Conservation (phyloP, 345 rosid species). For the Pistacia vera region DNA sequence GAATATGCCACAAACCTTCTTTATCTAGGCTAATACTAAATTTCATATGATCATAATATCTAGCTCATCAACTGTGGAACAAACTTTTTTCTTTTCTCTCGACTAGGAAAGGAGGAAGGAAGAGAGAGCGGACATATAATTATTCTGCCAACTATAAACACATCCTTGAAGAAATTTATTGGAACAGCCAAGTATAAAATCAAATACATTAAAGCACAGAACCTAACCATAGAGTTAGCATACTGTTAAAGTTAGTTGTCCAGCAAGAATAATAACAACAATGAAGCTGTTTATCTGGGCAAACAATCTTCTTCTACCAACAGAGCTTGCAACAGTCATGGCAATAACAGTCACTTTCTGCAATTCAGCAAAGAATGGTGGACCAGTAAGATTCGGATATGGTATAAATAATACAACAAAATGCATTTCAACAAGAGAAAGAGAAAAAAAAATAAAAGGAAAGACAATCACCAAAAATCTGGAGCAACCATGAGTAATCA, state of each 20-base stretch:
- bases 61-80: too few species aligned
- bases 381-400: constrained; percentile 1
- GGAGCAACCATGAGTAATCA: neutral
- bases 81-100: neutral
- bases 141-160: neutral
- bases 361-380: constrained; percentile 17
- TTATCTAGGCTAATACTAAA: neutral
- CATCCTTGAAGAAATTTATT: neutral
- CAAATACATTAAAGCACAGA: neutral
- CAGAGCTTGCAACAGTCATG: too few species aligned
- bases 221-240: constrained; percentile 15
- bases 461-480: neutral
- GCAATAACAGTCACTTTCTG: constrained; percentile 79
- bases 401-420: neutral
- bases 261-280: constrained; percentile 86
- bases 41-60: neutral
- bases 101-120: neutral
- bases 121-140: neutral
- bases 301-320: too few species aligned
- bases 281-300: constrained; percentile 92
- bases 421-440: neutral
- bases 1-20: too few species aligned
- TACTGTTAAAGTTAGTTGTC: constrained; percentile 92
- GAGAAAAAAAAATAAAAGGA: neutral
- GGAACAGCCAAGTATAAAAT: neutral